phyloP scores from a whole-genome alignment of 345 rosid species.

The Euphorbia tirucalli region DNA sequence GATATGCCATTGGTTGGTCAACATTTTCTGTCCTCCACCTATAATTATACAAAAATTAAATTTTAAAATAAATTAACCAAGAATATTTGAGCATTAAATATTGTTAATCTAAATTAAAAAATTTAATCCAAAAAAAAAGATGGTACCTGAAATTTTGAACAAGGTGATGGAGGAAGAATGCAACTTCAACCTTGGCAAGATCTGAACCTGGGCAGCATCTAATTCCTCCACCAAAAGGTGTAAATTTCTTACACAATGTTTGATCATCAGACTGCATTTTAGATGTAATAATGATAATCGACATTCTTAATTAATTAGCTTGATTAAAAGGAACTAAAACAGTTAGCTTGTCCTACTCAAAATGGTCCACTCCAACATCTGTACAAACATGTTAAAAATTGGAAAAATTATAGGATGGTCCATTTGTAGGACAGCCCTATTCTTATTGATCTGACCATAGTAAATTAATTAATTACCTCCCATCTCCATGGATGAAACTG shows the following conservation, averaged over 20 bases:
- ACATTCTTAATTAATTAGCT: not conserved
- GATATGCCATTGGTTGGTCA: constrained; percentile 45
- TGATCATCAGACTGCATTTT: constrained; percentile 40
- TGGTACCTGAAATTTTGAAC: constrained; percentile 50
- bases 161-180: constrained; percentile 63
- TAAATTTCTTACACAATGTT: constrained; percentile 44
- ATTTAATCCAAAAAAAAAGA: not conserved
- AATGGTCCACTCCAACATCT: constrained; percentile 20
- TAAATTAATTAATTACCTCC: constrained; percentile 37
- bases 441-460: no score
- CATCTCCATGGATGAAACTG: constrained; percentile 62
- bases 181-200: constrained; percentile 58
- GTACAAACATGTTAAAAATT: not conserved
- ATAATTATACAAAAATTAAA: not conserved
- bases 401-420: constrained; percentile 14
- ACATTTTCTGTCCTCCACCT: constrained; percentile 44
- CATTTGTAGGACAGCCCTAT: constrained; percentile 11
- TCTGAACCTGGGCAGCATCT: constrained; percentile 66
- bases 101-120: no score
- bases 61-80: not conserved
- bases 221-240: constrained; percentile 62
- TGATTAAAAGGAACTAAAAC: not conserved
- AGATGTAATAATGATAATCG: not conserved
- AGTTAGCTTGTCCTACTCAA: constrained; percentile 19
- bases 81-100: no score